Base-by-base conservation (phyloP, 257 asterid genomes). In the Eucommia ulmoides region DNA sequence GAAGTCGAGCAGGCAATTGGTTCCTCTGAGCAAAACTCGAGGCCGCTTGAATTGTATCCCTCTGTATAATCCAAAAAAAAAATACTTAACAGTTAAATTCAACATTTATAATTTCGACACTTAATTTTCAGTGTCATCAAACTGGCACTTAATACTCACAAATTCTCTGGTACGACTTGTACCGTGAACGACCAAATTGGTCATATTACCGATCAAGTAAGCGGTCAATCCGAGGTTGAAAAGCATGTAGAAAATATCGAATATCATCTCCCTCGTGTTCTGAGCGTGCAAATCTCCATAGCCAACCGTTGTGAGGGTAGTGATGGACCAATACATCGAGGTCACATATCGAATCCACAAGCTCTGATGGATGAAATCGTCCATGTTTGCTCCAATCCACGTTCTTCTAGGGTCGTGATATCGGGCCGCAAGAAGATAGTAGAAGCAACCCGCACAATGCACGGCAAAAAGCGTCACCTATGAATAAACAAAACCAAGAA, bases 401-500 rank as follows among this genome's bases (percentile, higher is more conserved):
- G 99, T 86, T 58, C 45, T 68, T 3, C 22, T 55, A 1, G 86
- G 92, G 56, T 79, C 20, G 19, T 24, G 87, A 60, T 91, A 79
- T 46, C 58, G 70, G 33, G 73, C 89, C 35, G 99, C 99, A 23
- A 91, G 86, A 35, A 81, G 66, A 70, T 83, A 91, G 65, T 83
- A 51, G 74, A 91, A 83, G 81, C 99, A 91, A 49, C 80, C 99
- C 2, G 96, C 99, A 72, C 81, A 81, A 51, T 91, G 96, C 68
- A 91, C 96, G 0, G 95, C 84, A 58, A 91, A 86, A 54, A 91
- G 82, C 19, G 99, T 91, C 52, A 91, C 99, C 96, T 89, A 50
- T n/a, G n/a, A n/a, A n/a, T n/a, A n/a, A n/a, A n/a, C n/a, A n/a
- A n/a, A n/a, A n/a, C n/a, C n/a, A n/a, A n/a, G n/a, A n/a, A n/a